Evolutionary conservation across 768 basidiomycete species (phyloP).

Genomic region (Boletus barrowsii): DNA sequence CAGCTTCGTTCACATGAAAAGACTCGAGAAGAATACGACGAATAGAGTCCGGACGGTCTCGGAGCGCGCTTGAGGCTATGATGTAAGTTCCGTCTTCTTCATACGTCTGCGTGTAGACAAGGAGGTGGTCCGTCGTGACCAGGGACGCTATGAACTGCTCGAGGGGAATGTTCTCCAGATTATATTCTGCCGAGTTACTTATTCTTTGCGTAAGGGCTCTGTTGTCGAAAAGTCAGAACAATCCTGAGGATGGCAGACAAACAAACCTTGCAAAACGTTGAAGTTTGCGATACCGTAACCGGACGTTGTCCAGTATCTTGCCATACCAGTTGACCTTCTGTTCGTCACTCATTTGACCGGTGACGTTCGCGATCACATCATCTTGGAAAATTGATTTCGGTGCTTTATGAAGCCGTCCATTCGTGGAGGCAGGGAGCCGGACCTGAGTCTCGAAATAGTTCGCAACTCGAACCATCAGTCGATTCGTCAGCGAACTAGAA

Average conservation of each 20-base stretch:
- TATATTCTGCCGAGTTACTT: conserved; percentile 91
- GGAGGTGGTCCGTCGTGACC: conserved; percentile 83
- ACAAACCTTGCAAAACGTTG: conserved; percentile 85
- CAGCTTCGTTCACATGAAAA: conserved; percentile 70
- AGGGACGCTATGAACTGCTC: conserved; percentile 79
- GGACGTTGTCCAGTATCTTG: conserved; percentile 91
- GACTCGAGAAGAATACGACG: conserved; percentile 80
- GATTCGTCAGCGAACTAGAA: conserved; percentile 83
- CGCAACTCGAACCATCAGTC: conserved; percentile 87
- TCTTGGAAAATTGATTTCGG: conserved; percentile 36
- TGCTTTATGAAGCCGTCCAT: conserved; percentile 26
- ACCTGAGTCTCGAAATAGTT: conserved; percentile 96
- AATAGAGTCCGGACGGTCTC: conserved; percentile 72
- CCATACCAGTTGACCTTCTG: conserved; percentile 87
- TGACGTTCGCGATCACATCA: conserved; percentile 37
- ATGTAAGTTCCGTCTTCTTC: conserved; percentile 93
- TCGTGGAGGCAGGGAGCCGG: conserved; percentile 57
- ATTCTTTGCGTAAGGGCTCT: conserved; percentile 81
- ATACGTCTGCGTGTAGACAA: conserved; percentile 85
- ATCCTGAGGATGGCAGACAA: background rate
- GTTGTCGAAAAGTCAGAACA: conserved; percentile 4
- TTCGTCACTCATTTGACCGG: conserved; percentile 64
- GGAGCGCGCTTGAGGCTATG: conserved; percentile 74
- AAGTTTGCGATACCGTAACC: conserved; percentile 87
- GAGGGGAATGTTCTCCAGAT: conserved; percentile 67